Conservation (phyloP, 2,329 filamentous ascomycete species). For the Hymenotorrendiella dingleyae region DNA sequence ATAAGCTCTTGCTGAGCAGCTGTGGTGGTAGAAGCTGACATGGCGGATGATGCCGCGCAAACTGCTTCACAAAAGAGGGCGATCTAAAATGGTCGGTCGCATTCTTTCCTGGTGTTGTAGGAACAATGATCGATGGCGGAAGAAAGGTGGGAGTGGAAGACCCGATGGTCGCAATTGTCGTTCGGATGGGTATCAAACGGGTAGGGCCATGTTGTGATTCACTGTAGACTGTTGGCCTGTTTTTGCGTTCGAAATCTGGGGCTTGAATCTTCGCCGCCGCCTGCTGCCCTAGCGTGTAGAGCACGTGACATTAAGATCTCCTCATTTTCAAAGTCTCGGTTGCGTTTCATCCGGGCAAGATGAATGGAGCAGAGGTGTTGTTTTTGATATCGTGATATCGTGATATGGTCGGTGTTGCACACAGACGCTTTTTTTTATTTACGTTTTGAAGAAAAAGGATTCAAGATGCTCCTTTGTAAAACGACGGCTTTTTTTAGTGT, state of each 20-base stretch:
- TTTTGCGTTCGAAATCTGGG: not conserved
- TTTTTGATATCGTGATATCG: no score
- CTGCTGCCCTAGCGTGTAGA: no score
- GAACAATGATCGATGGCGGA: not conserved
- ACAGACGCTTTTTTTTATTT: no score
- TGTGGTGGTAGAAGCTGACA: conserved; percentile 26
- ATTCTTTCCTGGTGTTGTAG: conserved; percentile 6
- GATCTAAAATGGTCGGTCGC: not conserved
- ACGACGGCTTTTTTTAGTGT: no score
- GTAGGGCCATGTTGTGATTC: conserved; percentile 1
- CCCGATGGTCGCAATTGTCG: not conserved
- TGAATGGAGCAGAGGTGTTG: no score
- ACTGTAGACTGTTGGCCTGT: not conserved
- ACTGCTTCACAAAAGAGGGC: conserved; percentile 2
- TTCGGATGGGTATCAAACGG: not conserved
- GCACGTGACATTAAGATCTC: no score
- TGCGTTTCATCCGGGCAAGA: no score
- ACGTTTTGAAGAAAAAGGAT: no score
- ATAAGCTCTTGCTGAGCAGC: conserved; percentile 31
- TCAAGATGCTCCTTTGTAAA: no score
- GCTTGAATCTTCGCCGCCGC: no score
- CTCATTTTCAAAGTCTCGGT: no score
- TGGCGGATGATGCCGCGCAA: conserved; percentile 10
- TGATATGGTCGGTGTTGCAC: no score
- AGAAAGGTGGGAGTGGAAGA: not conserved